Evolutionary conservation across 208 protist species (phyloP).

Genomic region (Novymonas esmeraldas): DNA sequence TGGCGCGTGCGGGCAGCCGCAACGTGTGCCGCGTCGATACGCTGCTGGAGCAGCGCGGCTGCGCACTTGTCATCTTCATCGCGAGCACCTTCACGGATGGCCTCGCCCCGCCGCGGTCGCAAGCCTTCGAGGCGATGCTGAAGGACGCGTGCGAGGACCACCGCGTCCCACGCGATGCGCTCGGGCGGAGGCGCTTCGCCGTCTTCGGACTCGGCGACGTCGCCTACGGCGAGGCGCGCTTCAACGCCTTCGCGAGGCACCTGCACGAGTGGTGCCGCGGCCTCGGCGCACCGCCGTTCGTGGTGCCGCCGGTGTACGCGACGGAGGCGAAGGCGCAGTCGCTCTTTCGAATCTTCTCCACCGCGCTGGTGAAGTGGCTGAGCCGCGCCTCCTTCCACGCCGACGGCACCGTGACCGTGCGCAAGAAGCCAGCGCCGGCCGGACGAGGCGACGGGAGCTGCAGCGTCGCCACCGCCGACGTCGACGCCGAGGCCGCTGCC

Average conservation of each 20-base stretch:
- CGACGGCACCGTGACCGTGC: conserved; percentile 45
- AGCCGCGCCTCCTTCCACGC: conserved; percentile 45
- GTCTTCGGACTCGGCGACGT: conserved; percentile 91
- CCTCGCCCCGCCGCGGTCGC: conserved; percentile 58
- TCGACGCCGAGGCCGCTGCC: neutral
- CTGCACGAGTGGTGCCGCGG: conserved; percentile 72
- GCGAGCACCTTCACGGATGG: conserved; percentile 85
- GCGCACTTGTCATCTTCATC: conserved; percentile 71
- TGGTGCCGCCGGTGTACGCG: conserved; percentile 82
- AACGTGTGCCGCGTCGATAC: conserved; percentile 46
- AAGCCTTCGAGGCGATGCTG: conserved; percentile 68
- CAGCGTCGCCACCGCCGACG: neutral
- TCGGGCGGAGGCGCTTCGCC: conserved; percentile 67
- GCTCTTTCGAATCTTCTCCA: conserved; percentile 69
- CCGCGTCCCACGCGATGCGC: conserved; percentile 66
- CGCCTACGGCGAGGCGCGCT: conserved; percentile 74
- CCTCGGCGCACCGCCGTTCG: conserved; percentile 69
- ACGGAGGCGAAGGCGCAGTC: conserved; percentile 50
- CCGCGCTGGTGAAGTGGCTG: conserved; percentile 68
- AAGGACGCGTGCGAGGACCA: conserved; percentile 84
- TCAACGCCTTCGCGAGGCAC: conserved; percentile 83
- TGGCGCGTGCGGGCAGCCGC: neutral
- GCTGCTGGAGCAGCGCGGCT: conserved; percentile 45
- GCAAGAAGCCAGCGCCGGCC: conserved; percentile 16
- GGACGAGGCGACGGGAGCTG: neutral